Conservation (phyloP, 2,329 filamentous ascomycete species). For the Tolypocladium ophioglossoides region DNA sequence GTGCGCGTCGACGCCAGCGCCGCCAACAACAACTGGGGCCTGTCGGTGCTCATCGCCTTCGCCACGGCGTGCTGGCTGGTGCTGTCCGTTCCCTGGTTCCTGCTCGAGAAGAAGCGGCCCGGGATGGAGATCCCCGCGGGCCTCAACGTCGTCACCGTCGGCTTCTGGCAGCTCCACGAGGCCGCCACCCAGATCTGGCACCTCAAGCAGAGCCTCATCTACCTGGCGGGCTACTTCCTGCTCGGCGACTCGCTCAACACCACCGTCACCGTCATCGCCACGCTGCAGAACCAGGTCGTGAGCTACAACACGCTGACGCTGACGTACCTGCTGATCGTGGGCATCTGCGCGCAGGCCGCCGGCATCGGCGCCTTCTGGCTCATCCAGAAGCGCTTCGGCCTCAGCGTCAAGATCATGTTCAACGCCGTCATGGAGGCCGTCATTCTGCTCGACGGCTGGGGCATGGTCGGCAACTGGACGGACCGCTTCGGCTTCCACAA, state of each 20-base stretch:
- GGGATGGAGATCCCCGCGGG: slow-evolving; percentile 33
- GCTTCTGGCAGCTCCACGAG: slow-evolving; percentile 50
- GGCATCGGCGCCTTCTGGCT: slow-evolving; percentile 54
- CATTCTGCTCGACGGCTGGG: slow-evolving; percentile 43
- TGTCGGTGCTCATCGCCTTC: slow-evolving; percentile 56
- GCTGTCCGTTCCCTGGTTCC: slow-evolving; percentile 56
- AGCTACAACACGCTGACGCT: slow-evolving; percentile 53
- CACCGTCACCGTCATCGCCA: slow-evolving; percentile 56
- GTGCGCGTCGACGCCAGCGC: slow-evolving; percentile 47
- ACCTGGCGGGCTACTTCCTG: slow-evolving; percentile 57
- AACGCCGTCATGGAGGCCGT: slow-evolving; percentile 51
- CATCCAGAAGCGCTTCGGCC: slow-evolving; percentile 46
- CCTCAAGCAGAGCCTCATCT: slow-evolving; percentile 54
- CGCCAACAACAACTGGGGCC: slow-evolving; percentile 55
- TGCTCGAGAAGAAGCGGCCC: slow-evolving; percentile 52
- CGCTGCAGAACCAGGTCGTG: slow-evolving; percentile 54
- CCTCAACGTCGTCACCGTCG: slow-evolving; percentile 42
- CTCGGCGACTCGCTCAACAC: slow-evolving; percentile 62
- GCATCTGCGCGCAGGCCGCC: slow-evolving; percentile 50
- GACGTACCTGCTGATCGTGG: slow-evolving; percentile 57
- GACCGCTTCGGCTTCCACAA: slow-evolving; percentile 32
- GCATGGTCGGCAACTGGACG: slow-evolving; percentile 36
- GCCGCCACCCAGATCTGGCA: slow-evolving; percentile 51
- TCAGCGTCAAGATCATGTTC: slow-evolving; percentile 60
- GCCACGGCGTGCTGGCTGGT: slow-evolving; percentile 53